Conservation (phyloP, 2,329 filamentous ascomycete genomes). For the Penicillium sp. region DNA sequence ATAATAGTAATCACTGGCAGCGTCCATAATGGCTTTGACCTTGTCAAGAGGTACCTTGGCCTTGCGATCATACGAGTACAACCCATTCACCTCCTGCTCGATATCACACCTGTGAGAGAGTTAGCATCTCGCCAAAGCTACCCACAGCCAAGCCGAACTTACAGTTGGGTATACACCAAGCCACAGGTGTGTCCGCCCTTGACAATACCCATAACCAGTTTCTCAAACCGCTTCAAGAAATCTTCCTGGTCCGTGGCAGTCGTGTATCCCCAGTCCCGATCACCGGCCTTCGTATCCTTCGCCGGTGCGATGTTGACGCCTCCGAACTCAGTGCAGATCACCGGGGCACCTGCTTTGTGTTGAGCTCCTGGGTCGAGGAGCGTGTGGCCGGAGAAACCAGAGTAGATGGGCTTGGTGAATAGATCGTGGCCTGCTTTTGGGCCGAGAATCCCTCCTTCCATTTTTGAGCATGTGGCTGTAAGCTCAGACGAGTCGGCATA, state of each 20-base stretch:
- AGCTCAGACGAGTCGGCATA: slow-evolving; percentile 60
- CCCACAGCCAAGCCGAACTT: slow-evolving; percentile 27
- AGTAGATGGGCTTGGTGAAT: slow-evolving; percentile 49
- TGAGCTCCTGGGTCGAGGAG: slow-evolving; percentile 48
- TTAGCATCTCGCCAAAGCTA: neutral
- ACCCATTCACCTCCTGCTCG: slow-evolving; percentile 66
- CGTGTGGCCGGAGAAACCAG: slow-evolving; percentile 37
- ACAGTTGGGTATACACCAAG: slow-evolving; percentile 67
- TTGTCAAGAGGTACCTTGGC: slow-evolving; percentile 59
- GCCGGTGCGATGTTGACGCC: slow-evolving; percentile 63
- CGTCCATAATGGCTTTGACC: slow-evolving; percentile 59
- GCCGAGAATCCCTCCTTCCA: slow-evolving; percentile 53
- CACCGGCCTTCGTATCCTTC: slow-evolving; percentile 40
- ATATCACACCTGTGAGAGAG: slow-evolving; percentile 48
- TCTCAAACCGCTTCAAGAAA: slow-evolving; percentile 57
- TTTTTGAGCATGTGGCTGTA: slow-evolving; percentile 52
- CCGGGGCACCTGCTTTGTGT: slow-evolving; percentile 56
- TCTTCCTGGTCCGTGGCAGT: slow-evolving; percentile 62
- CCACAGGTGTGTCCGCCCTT: slow-evolving; percentile 58
- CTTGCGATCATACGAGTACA: slow-evolving; percentile 62
- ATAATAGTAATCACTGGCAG: slow-evolving; percentile 50
- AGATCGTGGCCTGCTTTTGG: slow-evolving; percentile 54
- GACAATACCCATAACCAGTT: slow-evolving; percentile 58
- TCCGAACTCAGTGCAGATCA: slow-evolving; percentile 67
- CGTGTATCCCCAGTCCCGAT: slow-evolving; percentile 66